Evolutionary conservation across 805 yeast species (phyloP), one percentile per base, ranked within the genome.

Genomic region (Starmerella gropengiesseri): DNA sequence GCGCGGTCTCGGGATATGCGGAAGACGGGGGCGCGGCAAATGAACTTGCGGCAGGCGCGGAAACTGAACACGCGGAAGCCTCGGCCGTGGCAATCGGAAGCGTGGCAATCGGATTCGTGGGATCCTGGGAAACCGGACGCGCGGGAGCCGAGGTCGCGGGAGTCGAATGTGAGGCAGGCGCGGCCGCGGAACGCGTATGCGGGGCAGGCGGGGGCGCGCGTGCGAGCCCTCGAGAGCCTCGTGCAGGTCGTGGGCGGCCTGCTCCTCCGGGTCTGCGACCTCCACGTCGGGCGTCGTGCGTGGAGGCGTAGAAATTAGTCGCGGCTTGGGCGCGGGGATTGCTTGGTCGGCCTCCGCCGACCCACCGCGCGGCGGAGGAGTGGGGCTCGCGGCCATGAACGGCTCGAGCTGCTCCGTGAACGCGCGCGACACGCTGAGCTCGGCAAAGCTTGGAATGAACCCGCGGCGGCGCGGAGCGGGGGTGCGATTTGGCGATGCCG

Each of bases 381-480:
- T 26, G 6, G 52, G 51, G 14, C 39, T 46, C 4, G 52, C 36
- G 18, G 19, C 41, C 35, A 46, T 16, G 31, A 17, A 38, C 4
- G 51, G 51, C 33, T 46, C 52, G 17, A 52, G 45, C 40, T 44
- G 44, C 39, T 50, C 47, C 2, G 49, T 47, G 29, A 52, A 52
- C 12, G 37, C 43, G 20, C 41, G 41, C 28, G 53, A 45, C 9
- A 38, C 50, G 13, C 42, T 27, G 43, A 51, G 35, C 22, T 37
- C 48, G 18, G 32, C 17, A 17, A 49, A 30, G 34, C 46, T 44
- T 11, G 54, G 53, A 33, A 49, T 40, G 31, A 49, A 51, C 12
- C 49, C 52, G 29, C 50, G 48, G 9, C 45, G 39, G 8, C 37
- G 29, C 13, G 44, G 19, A 13, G 25, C 34, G 5, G 39, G 28